Evolutionary conservation across 1,139 yeast genomes (phyloP), one percentile per base, ranked within the genome.

Genomic region (Kodamaea suecica): DNA sequence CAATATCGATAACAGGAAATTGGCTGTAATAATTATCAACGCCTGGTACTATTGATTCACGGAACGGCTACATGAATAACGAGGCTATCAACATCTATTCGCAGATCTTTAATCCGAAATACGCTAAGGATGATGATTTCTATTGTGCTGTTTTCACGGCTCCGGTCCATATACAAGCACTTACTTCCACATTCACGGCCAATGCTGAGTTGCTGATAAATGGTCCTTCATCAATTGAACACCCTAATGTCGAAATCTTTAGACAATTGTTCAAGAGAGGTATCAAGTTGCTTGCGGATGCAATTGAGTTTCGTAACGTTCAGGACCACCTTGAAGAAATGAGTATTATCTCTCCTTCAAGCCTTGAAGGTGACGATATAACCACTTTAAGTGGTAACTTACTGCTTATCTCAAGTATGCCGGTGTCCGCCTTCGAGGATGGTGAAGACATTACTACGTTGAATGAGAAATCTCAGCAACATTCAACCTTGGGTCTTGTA

Each of bases 361-460:
- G 21, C 6, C 21, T 9, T 25, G 47, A 45, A 14, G 60, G 45
- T 7, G 56, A 54, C 21, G 61, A 56, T 32, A 52, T 56, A 27
- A 53, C 60, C 6, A 42, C 46, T 8, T 35, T 53, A 23, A 47
- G 37, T 25, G 57, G 53, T 1, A 39, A 31, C 24, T 34, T 29
- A 13, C 42, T 37, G 42, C 31, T 33, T 12, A 34, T 26, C 3
- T 34, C 34, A 11, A 39, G 36, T 12, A 31, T 14, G 5, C 32
- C 19, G 23, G 38, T 19, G 9, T 19, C 17, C 6, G 45, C 35
- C 11, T 43, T 37, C 25, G 51, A 49, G 14, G 61, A 57, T 26
- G 62, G 61, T 24, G 66, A 57, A 17, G 67, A 61, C 40, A 56
- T 62, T 21, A 61, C 66, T 17, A 51, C 52, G 5, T 45, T 52